Evolutionary conservation across 352 stramenopile species (phyloP).

Genomic region (Phytophthora foliorum): DNA sequence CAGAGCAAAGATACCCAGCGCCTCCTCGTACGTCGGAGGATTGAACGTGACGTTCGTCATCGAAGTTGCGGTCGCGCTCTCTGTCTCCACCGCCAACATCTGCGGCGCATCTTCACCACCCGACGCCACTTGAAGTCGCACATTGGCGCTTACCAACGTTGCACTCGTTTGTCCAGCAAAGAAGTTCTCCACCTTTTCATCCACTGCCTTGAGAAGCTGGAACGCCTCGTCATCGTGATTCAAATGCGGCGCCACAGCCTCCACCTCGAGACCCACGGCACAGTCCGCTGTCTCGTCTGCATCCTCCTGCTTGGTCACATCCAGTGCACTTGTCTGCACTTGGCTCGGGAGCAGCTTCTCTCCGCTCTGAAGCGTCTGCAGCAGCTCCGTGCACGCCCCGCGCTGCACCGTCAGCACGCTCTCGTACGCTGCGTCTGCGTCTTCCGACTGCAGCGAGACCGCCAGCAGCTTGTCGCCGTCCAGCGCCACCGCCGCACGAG

Average conservation of each 20-base stretch:
- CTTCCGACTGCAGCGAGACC: conserved; percentile 29
- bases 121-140: conserved; percentile 40
- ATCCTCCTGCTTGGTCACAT: conserved; percentile 31
- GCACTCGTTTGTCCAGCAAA: conserved; percentile 38
- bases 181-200: conserved; percentile 52
- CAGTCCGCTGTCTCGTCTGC: conserved; percentile 28
- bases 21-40: conserved; percentile 65
- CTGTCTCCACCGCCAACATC: conserved; percentile 14
- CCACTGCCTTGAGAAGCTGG: conserved; percentile 52
- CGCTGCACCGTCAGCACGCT: conserved; percentile 43
- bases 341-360: conserved; percentile 32
- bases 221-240: conserved; percentile 31
- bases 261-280: conserved; percentile 37
- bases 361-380: conserved; percentile 26
- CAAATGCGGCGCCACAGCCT: conserved; percentile 11
- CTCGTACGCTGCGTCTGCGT: neutral
- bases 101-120: conserved; percentile 4
- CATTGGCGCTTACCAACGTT: conserved; percentile 40
- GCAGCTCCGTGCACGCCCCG: conserved; percentile 38
- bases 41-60: conserved; percentile 44
- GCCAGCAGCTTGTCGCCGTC: conserved; percentile 39
- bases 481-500: conserved; percentile 23
- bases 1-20: conserved; percentile 65
- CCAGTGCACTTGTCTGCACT: conserved; percentile 33
- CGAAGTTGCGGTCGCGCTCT: conserved; percentile 6